Evolutionary conservation across 805 yeast species (phyloP).

Genomic region (Debaryomyces hansenii): DNA sequence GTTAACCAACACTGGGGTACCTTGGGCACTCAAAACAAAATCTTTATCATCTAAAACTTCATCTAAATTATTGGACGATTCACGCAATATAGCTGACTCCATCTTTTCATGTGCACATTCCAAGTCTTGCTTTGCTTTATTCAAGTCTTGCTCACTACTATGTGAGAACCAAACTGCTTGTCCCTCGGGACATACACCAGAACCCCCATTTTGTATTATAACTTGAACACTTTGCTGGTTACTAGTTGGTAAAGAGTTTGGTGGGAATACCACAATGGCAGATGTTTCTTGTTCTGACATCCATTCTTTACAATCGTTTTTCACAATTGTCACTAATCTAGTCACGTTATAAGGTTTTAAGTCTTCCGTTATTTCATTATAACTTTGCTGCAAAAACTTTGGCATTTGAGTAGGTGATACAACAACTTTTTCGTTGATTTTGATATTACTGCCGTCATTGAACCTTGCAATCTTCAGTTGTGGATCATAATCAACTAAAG

Average conservation of each 20-base stretch:
- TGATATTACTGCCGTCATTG: constrained; percentile 72
- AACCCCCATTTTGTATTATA: constrained; percentile 80
- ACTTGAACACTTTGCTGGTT: constrained; percentile 82
- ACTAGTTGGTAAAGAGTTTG: constrained; percentile 63
- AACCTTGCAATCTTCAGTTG: constrained; percentile 65
- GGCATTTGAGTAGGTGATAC: constrained; percentile 68
- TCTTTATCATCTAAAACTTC: constrained; percentile 54
- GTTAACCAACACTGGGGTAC: constrained; percentile 64
- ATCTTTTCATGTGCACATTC: constrained; percentile 78
- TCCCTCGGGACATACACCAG: constrained; percentile 85
- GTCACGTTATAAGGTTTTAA: constrained; percentile 56
- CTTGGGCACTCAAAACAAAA: constrained; percentile 37
- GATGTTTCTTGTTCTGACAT: constrained; percentile 80
- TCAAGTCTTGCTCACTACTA: constrained; percentile 65
- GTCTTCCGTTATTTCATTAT: constrained; percentile 42
- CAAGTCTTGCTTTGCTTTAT: constrained; percentile 71
- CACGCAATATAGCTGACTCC: constrained; percentile 80
- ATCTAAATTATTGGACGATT: constrained; percentile 55
- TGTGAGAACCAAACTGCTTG: constrained; percentile 90
- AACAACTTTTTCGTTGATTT: constrained; percentile 76
- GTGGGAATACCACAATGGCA: constrained; percentile 91
- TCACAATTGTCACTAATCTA: constrained; percentile 78
- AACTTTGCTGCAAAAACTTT: constrained; percentile 41
- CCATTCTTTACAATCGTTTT: constrained; percentile 90
- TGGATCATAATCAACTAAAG: constrained; percentile 64